These are phyloP conservation scores for Malus sieversii DNA, from an alignment of 306 rosid species.

Conservation along the genomic window DNA sequence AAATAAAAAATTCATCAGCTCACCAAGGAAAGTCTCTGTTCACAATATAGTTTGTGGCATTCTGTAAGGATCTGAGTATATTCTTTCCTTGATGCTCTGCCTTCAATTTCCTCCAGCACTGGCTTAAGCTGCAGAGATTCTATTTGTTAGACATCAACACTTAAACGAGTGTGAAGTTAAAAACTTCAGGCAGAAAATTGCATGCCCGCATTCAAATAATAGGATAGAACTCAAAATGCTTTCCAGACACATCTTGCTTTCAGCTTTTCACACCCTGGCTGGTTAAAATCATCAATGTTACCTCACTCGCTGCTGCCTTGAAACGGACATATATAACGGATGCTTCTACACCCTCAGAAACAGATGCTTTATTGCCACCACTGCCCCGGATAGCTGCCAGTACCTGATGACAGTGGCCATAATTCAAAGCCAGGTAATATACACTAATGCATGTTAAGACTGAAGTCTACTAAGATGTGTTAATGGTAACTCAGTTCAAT, in stretches of 20 bases:
- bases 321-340: conserved; percentile 94
- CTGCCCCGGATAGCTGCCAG: conserved; percentile 80
- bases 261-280: conserved; percentile 2
- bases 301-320: conserved; percentile 99
- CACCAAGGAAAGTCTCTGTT: conserved; percentile 94
- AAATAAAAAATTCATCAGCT: conserved; percentile 20
- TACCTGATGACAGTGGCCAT: conserved; percentile 47
- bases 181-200: not conserved
- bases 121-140: conserved; percentile 76
- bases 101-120: conserved; percentile 83
- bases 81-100: conserved; percentile 92
- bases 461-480: not conserved
- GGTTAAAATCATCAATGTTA: conserved; percentile 18
- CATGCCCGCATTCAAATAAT: not conserved
- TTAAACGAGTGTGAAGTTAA: not conserved
- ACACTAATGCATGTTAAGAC: not conserved
- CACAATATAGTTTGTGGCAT: conserved; percentile 91
- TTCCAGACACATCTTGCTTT: not conserved
- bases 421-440: not conserved
- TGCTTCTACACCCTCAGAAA: conserved; percentile 98
- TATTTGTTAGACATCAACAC: conserved; percentile 18
- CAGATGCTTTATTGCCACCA: conserved; percentile 56
- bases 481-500: conserved; percentile 18
- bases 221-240: conserved; percentile 6
- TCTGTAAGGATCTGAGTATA: conserved; percentile 81